Conservation (phyloP, 2,329 filamentous ascomycete species). For the Pseudogymnoascus sp. region DNA sequence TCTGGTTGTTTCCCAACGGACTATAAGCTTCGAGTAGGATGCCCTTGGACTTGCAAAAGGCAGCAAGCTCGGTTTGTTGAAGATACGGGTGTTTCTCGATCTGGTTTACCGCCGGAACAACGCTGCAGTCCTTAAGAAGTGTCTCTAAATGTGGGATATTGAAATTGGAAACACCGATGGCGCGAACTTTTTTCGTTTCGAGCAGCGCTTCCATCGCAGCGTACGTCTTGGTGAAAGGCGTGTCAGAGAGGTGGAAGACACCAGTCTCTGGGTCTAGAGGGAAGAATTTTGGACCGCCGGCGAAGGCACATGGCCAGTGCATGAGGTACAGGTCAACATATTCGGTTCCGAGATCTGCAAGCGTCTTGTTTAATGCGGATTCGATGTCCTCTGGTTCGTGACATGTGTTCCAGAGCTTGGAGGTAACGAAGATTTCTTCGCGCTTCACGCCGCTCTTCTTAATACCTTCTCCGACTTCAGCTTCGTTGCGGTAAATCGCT, state of each 20-base stretch:
- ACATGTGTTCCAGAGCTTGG: slow-evolving; percentile 51
- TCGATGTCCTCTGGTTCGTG: slow-evolving; percentile 29
- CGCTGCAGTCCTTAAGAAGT: slow-evolving; percentile 34
- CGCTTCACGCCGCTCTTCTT: slow-evolving; percentile 32
- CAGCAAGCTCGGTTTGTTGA: slow-evolving; percentile 40
- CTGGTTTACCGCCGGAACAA: slow-evolving; percentile 51
- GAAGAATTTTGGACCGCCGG: slow-evolving; percentile 19
- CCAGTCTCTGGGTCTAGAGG: slow-evolving; percentile 23
- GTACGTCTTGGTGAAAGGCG: slow-evolving; percentile 44
- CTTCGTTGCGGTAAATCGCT: slow-evolving; percentile 36
- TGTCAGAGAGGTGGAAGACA: slow-evolving; percentile 18
- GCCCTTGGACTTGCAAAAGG: slow-evolving; percentile 36
- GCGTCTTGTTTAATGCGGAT: slow-evolving; percentile 26
- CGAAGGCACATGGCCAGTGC: slow-evolving; percentile 31
- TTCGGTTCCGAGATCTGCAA: slow-evolving; percentile 30
- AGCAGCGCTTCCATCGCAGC: slow-evolving; percentile 48
- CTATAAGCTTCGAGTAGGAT: slow-evolving; percentile 39
- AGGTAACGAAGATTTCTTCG: slow-evolving; percentile 41
- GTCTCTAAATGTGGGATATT: slow-evolving; percentile 30
- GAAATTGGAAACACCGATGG: slow-evolving; percentile 59
- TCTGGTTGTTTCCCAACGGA: slow-evolving; percentile 51
- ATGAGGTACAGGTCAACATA: slow-evolving; percentile 35
- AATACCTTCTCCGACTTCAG: slow-evolving; percentile 35
- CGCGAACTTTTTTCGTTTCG: slow-evolving; percentile 41
- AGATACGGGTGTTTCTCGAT: slow-evolving; percentile 46